Evolutionary conservation across 1,284 basidiomycete species (phyloP).

Genomic region (Abortiporus biennis): DNA sequence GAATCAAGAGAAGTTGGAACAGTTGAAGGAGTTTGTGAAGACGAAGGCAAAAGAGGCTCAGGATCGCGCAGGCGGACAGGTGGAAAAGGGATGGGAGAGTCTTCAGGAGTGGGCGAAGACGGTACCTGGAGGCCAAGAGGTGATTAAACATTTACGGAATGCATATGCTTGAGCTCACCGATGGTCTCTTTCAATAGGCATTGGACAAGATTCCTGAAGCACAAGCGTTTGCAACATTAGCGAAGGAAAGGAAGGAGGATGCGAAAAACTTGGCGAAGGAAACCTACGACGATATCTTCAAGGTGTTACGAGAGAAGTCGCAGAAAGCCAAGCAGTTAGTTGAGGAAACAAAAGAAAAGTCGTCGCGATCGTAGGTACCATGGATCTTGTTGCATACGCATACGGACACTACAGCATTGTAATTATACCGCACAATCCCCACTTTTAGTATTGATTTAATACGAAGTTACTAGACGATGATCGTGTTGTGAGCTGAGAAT

Average conservation of each 20-base stretch:
- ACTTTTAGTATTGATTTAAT: too few relatives aligned
- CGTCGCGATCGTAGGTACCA: too few relatives aligned
- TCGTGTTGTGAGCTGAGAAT: too few relatives aligned
- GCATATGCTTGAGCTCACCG: background rate
- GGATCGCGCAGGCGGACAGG: conserved; percentile 6
- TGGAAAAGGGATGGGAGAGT: conserved; percentile 14
- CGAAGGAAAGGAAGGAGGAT: conserved; percentile 25
- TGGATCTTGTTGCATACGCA: too few relatives aligned
- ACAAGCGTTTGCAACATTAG: conserved; percentile 22
- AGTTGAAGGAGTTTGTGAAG: conserved; percentile 24
- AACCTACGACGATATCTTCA: conserved; percentile 28
- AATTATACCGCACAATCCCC: too few relatives aligned
- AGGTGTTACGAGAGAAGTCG: conserved; percentile 30
- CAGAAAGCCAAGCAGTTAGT: conserved; percentile 27
- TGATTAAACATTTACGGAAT: conserved; percentile 10
- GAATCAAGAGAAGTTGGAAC: conserved; percentile 25
- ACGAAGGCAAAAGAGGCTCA: conserved; percentile 23
- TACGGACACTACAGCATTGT: too few relatives aligned
- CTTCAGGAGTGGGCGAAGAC: conserved; percentile 20
- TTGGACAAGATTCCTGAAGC: conserved; percentile 26
- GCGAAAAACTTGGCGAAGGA: conserved; percentile 28
- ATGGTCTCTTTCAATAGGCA: conserved; percentile 10
- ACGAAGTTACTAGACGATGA: too few relatives aligned
- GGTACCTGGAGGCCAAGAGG: conserved; percentile 26
- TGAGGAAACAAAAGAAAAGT: conserved; percentile 22